phyloP scores from a whole-genome alignment of 139 green algal genomes.

The Protoeuglena noctilucae region DNA sequence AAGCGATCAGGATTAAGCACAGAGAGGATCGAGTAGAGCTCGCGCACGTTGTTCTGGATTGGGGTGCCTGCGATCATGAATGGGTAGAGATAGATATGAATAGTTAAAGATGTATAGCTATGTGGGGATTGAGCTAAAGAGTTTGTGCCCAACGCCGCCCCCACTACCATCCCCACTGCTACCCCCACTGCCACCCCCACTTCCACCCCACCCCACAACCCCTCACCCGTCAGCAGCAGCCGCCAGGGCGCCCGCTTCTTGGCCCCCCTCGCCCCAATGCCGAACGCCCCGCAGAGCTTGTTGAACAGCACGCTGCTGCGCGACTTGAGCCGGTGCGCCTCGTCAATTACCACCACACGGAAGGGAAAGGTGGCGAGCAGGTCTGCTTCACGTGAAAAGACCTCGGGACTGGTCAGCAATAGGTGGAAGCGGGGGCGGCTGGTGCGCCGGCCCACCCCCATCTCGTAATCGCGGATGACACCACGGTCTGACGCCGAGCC shows the following conservation, averaged over 20 bases:
- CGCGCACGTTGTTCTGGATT: conserved; percentile 87
- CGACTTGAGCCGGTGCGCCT: conserved; percentile 63
- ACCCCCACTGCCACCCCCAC: too few species aligned
- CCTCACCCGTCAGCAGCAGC: conserved; percentile 75
- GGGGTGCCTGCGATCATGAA: conserved; percentile 41
- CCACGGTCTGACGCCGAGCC: conserved; percentile 7
- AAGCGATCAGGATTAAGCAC: conserved; percentile 43
- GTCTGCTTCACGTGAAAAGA: conserved; percentile 21
- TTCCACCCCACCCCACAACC: background rate
- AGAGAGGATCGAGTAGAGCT: conserved; percentile 68
- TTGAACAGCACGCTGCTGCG: conserved; percentile 36
- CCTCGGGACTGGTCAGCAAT: conserved; percentile 63
- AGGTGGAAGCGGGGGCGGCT: conserved; percentile 37
- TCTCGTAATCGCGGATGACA: conserved; percentile 43
- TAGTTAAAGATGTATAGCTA: too few species aligned
- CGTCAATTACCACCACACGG: conserved; percentile 32
- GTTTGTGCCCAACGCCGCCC: too few species aligned
- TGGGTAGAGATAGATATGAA: too few species aligned
- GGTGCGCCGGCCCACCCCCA: conserved; percentile 10
- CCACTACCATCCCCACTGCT: too few species aligned
- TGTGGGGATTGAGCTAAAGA: too few species aligned
- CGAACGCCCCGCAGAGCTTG: too few species aligned
- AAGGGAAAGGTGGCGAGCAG: background rate
- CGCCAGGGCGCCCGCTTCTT: conserved; percentile 31
- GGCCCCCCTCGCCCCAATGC: conserved; percentile 4